Conservation (phyloP, 352 stramenopile genomes). For the Lagenidium sp. region DNA sequence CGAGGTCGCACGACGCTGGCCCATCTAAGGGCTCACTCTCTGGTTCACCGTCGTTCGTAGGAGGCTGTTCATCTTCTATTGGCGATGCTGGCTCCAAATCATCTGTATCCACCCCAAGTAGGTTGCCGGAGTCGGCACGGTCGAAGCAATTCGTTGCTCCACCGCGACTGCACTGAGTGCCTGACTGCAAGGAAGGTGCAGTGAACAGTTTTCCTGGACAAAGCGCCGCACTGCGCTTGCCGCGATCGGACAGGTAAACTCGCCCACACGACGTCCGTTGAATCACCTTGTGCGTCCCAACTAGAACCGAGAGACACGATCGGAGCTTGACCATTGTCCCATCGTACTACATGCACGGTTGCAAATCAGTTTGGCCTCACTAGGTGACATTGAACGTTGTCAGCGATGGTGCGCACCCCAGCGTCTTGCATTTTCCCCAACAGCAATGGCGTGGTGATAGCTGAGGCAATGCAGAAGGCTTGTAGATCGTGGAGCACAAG, state of each 20-base stretch:
- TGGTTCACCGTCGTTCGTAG: not conserved
- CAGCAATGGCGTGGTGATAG: slow-evolving; percentile 28
- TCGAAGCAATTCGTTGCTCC: no score
- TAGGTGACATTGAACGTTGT: not conserved
- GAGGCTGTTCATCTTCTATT: no score
- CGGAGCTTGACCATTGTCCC: slow-evolving; percentile 37
- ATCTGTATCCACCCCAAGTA: no score
- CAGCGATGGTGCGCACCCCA: slow-evolving; percentile 23
- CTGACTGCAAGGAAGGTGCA: not conserved
- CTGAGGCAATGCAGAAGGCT: slow-evolving; percentile 22
- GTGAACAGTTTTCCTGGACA: slow-evolving; percentile 36
- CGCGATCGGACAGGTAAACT: slow-evolving; percentile 51
- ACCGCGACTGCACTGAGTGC: no score
- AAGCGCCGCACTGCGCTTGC: slow-evolving; percentile 30
- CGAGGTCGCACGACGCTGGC: no score
- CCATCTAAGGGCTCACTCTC: no score
- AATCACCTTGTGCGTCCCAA: slow-evolving; percentile 52
- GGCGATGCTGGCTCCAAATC: no score
- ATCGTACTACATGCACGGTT: slow-evolving; percentile 36
- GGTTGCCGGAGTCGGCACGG: no score
- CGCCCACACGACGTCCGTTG: slow-evolving; percentile 24
- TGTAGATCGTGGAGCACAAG: slow-evolving; percentile 27
- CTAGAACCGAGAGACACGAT: slow-evolving; percentile 42
- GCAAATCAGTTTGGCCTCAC: slow-evolving; percentile 1
- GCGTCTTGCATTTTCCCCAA: slow-evolving; percentile 35